Evolutionary conservation across 192 early-diverging fungal genomes (phyloP), one percentile per base, ranked within the genome.

Genomic region (Backusella sp.): DNA sequence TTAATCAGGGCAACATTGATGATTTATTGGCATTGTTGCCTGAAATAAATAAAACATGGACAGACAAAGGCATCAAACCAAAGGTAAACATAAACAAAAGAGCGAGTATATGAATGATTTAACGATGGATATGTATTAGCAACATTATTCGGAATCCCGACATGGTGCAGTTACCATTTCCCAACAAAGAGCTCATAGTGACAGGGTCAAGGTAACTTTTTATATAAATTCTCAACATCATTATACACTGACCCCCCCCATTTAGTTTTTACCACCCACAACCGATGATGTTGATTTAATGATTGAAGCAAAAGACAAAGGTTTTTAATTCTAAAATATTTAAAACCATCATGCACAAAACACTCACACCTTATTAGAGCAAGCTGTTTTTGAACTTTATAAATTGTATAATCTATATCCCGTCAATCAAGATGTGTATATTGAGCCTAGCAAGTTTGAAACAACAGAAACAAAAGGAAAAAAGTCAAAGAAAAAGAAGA

Each of bases 231-330:
- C 4, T 34, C 59, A 15, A 14, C 21, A 32, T 15, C 73, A 66
- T n/a, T n/a, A 32, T 41, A 26, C 32, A 59, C 4, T 23, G 7
- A 28, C 32, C 49, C 37, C 49, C 37, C 15, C 14, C 19, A 41
- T 56, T 14, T 72, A 82, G 77, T 70, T 9, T 9, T 35, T 88
- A 15, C 87, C 87, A 37, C 83, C 86, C n/a, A 82, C 83, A 35
- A 75, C 66, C 12, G 74, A 74, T 5, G 80, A 85, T 70, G 77
- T 85, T 26, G 87, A 88, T 59, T 62, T 88, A 34, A 88, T 88
- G 87, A 85, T 88, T 28, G 87, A 88, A 74, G 87, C 87, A 36
- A 88, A 88, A 65, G 87, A 85, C 37, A 88, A 88, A 70, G 80
- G 80, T 77, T 66, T 65, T 15, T 6, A 23, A n/a, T 28, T 30